Evolutionary conservation across 2,329 filamentous ascomycete species (phyloP).

Genomic region (Ophiocordyceps australis): DNA sequence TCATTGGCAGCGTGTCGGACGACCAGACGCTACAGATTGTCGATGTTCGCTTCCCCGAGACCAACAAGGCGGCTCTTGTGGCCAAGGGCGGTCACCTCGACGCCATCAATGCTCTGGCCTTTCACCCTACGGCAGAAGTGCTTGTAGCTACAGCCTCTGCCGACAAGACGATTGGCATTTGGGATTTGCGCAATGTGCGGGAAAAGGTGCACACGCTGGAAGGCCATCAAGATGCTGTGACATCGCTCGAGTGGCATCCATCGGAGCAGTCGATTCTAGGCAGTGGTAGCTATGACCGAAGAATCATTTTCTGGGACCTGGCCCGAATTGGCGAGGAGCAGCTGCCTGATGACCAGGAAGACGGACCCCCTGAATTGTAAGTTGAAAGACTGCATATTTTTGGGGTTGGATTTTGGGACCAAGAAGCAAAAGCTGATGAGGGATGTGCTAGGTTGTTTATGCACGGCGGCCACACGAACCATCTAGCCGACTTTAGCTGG

Average conservation of each 20-base stretch:
- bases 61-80: slow-evolving; percentile 48
- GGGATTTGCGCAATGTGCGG: slow-evolving; percentile 85
- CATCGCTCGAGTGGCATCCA: slow-evolving; percentile 88
- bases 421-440: too few relatives aligned
- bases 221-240: slow-evolving; percentile 77
- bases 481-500: slow-evolving; percentile 94
- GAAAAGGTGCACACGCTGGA: slow-evolving; percentile 80
- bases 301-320: slow-evolving; percentile 93
- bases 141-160: slow-evolving; percentile 84
- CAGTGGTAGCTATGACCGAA: slow-evolving; percentile 80
- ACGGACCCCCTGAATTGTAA: slow-evolving; percentile 86
- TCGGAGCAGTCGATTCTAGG: slow-evolving; percentile 76
- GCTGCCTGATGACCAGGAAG: slow-evolving; percentile 82
- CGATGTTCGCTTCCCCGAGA: slow-evolving; percentile 56
- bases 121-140: slow-evolving; percentile 82
- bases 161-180: slow-evolving; percentile 87
- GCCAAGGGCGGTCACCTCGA: slow-evolving; percentile 65
- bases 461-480: slow-evolving; percentile 96
- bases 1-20: slow-evolving; percentile 88
- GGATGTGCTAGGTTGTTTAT: slow-evolving; percentile 91
- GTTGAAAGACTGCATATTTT: too few relatives aligned
- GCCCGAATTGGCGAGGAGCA: slow-evolving; percentile 87
- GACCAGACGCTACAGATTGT: slow-evolving; percentile 86
- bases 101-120: slow-evolving; percentile 89
- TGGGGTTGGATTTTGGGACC: too few relatives aligned